Percentiles rank a stretch among this genome's conserved stretches.
phyloP scores from a whole-genome alignment of 106 monocot species.

The Allium sativum region DNA sequence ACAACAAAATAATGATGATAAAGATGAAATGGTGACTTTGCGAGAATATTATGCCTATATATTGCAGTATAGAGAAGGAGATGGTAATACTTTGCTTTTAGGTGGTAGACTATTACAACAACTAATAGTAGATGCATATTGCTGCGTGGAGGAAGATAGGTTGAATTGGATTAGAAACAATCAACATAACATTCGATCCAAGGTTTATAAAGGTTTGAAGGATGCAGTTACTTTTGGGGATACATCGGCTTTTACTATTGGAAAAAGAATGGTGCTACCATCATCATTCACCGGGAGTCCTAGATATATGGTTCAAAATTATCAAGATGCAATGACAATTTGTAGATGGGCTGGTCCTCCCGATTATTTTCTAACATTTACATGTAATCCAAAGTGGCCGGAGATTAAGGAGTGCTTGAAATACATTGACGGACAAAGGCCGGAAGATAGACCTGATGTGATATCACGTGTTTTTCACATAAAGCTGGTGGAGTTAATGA shows the following conservation, averaged over 20 bases:
- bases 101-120: constrained; percentile 9
- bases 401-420: neutral
- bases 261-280: too few relatives aligned
- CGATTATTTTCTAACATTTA: constrained; percentile 17
- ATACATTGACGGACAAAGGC: neutral
- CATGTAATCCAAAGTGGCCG: constrained; percentile 19
- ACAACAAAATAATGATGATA: neutral
- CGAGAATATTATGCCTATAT: neutral
- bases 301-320: too few relatives aligned
- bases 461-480: constrained; percentile 12
- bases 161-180: too few relatives aligned
- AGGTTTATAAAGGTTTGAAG: constrained; percentile 3
- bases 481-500: constrained; percentile 5
- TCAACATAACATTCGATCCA: neutral
- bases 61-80: constrained; percentile 1
- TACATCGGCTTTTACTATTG: too few relatives aligned
- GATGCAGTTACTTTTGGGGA: too few relatives aligned
- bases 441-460: constrained; percentile 10
- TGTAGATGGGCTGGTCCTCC: constrained; percentile 4
- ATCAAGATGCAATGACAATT: constrained; percentile 21
- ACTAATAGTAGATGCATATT: constrained; percentile 13
- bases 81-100: neutral
- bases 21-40: neutral
- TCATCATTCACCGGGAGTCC: too few relatives aligned
- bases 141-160: neutral